A percentile compares a stretch with the other conserved stretches of the same genome.
Evolutionary conservation across 2,329 filamentous ascomycete species (phyloP).

Genomic region (Alternaria brassicicola): DNA sequence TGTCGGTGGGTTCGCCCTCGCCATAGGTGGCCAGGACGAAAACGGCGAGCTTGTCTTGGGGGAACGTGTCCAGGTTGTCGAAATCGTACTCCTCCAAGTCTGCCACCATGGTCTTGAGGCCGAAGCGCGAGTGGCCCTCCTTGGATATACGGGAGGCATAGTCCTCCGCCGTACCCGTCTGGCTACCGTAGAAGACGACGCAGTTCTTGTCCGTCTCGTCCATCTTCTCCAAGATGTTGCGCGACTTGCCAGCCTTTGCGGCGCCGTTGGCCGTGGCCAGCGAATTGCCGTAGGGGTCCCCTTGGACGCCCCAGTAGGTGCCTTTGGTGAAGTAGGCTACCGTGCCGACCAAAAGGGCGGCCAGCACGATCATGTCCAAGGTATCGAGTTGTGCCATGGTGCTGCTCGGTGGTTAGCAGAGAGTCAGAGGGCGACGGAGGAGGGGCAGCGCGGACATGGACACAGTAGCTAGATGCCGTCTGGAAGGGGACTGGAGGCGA

Average conservation of each 20-base stretch:
- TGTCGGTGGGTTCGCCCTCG: constrained; percentile 97
- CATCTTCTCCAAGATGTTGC: constrained; percentile 95
- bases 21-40: constrained; percentile 98
- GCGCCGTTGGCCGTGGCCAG: constrained; percentile 69
- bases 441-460: constrained; percentile 26
- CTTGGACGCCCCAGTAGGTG: constrained; percentile 85
- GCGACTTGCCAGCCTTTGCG: constrained; percentile 79
- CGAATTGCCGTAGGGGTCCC: constrained; percentile 84
- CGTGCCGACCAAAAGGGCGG: constrained; percentile 81
- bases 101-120: constrained; percentile 96
- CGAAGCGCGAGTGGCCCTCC: constrained; percentile 95
- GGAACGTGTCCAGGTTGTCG: constrained; percentile 87
- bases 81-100: constrained; percentile 98
- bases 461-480: constrained; percentile 27
- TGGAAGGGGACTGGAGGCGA: constrained; percentile 36
- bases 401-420: constrained; percentile 28
- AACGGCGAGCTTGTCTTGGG: constrained; percentile 88
- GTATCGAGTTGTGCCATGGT: constrained; percentile 96
- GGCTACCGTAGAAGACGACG: constrained; percentile 97
- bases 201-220: constrained; percentile 96
- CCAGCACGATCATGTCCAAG: constrained; percentile 90
- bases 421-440: constrained; percentile 15
- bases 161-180: constrained; percentile 97
- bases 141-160: constrained; percentile 96
- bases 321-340: constrained; percentile 98